A percentile compares a stretch with the other conserved stretches of the same genome.
Evolutionary conservation across 192 early-diverging fungal species (phyloP).

Genomic region (Glomus cerebriforme): DNA sequence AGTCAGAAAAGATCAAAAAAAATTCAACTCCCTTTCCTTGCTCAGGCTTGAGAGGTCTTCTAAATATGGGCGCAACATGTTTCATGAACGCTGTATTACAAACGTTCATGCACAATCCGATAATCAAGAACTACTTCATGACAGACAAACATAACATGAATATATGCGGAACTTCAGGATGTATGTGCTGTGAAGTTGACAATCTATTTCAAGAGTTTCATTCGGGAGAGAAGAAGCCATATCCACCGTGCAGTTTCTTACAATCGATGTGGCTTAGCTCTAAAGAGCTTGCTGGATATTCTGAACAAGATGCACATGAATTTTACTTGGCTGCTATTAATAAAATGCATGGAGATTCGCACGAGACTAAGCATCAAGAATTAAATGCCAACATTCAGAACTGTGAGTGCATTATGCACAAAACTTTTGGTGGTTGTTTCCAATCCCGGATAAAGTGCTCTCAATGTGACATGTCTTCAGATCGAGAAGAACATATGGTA

Average conservation of each 20-base stretch:
- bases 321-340: conserved; percentile 92
- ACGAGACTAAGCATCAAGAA: conserved; percentile 38
- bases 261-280: conserved; percentile 89
- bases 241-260: conserved; percentile 81
- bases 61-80: conserved; percentile 94
- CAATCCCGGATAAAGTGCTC: conserved; percentile 91
- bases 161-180: conserved; percentile 62
- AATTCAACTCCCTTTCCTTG: conserved; percentile 41
- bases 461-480: conserved; percentile 61
- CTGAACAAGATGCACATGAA: conserved; percentile 97
- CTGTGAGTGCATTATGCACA: conserved; percentile 88
- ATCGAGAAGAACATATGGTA: conserved; percentile 36
- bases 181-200: conserved; percentile 96
- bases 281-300: conserved; percentile 85
- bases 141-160: conserved; percentile 81
- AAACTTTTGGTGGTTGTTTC: conserved; percentile 85
- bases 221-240: conserved; percentile 68
- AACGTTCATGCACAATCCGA: conserved; percentile 88
- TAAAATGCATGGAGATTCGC: conserved; percentile 74
- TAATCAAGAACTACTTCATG: conserved; percentile 88
- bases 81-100: conserved; percentile 96
- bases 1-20: conserved; percentile 44
- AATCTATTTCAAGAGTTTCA: conserved; percentile 73
- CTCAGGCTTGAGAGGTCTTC: conserved; percentile 79
- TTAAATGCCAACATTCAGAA: conserved; percentile 36